phyloP scores from a whole-genome alignment of 352 stramenopile species.

The Elongisporangium prolatum region DNA sequence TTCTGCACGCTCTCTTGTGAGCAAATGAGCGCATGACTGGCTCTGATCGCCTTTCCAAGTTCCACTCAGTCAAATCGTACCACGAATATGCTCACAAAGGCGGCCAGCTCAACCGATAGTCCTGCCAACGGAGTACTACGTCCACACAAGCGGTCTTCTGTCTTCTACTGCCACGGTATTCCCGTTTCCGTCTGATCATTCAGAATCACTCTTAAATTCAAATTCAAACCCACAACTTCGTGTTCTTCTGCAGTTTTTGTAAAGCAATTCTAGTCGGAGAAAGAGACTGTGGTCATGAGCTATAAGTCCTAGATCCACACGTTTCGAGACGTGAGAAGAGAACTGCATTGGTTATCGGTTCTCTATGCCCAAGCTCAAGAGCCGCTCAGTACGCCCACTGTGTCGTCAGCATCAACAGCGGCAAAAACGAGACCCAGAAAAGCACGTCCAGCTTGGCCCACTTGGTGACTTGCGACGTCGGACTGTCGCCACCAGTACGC shows the following conservation, averaged over 20 bases:
- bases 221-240: too few relatives aligned
- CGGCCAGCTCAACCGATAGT: not conserved
- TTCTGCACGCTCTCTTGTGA: not conserved
- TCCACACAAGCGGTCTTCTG: not conserved
- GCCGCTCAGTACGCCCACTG: conserved; percentile 60
- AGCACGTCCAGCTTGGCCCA: conserved; percentile 77
- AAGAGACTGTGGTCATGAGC: too few relatives aligned
- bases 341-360: not conserved
- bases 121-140: not conserved
- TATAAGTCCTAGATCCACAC: not conserved
- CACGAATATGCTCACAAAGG: not conserved
- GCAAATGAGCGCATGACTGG: not conserved
- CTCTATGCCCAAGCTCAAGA: not conserved
- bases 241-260: too few relatives aligned
- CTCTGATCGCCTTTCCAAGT: not conserved
- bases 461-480: conserved; percentile 18
- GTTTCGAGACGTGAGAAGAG: not conserved
- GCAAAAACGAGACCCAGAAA: conserved; percentile 82
- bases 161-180: not conserved
- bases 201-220: too few relatives aligned
- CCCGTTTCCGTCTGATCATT: too few relatives aligned
- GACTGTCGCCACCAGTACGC: conserved; percentile 6
- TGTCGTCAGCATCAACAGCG: conserved; percentile 67
- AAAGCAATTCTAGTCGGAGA: too few relatives aligned
- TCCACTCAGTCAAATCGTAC: not conserved